Percentiles rank a stretch among this genome's conserved stretches.
phyloP scores from a whole-genome alignment of 495 filamentous ascomycete species.

The Bryoglossum gracile region DNA sequence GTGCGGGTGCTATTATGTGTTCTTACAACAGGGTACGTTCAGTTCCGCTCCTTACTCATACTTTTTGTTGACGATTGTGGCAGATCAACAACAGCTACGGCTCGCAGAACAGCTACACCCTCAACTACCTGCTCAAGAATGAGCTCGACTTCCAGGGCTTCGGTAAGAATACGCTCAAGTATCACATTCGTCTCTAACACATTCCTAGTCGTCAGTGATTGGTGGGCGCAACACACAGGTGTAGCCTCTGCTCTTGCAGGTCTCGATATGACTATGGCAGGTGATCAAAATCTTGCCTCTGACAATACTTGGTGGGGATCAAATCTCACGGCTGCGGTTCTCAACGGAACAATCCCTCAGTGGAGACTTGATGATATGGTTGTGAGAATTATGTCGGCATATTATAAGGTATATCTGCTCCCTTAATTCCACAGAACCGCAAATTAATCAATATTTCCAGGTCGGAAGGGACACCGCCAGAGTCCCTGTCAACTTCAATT shows the following conservation, averaged over 20 bases:
- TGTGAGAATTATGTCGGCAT: constrained; percentile 83
- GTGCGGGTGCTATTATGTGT: constrained; percentile 87
- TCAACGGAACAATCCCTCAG: constrained; percentile 86
- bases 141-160: constrained; percentile 96
- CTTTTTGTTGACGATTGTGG: neutral
- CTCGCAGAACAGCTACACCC: constrained; percentile 62
- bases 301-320: constrained; percentile 73
- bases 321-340: constrained; percentile 76
- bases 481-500: constrained; percentile 75
- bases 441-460: neutral
- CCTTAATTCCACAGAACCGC: neutral
- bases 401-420: constrained; percentile 60
- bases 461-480: constrained; percentile 38
- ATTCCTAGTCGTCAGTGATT: constrained; percentile 67
- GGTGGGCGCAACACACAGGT: constrained; percentile 82
- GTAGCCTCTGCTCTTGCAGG: constrained; percentile 73
- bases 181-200: constrained; percentile 6
- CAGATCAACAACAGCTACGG: constrained; percentile 61
- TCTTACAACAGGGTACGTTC: constrained; percentile 66
- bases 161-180: too few species aligned
- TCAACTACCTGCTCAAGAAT: constrained; percentile 81
- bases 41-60: neutral
- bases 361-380: constrained; percentile 94
- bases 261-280: constrained; percentile 93
- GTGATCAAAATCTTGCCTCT: constrained; percentile 68